These are phyloP conservation scores for Pseudogymnoascus sp. DNA, from an alignment of 2,329 filamentous ascomycete genomes.

Conservation along the genomic window DNA sequence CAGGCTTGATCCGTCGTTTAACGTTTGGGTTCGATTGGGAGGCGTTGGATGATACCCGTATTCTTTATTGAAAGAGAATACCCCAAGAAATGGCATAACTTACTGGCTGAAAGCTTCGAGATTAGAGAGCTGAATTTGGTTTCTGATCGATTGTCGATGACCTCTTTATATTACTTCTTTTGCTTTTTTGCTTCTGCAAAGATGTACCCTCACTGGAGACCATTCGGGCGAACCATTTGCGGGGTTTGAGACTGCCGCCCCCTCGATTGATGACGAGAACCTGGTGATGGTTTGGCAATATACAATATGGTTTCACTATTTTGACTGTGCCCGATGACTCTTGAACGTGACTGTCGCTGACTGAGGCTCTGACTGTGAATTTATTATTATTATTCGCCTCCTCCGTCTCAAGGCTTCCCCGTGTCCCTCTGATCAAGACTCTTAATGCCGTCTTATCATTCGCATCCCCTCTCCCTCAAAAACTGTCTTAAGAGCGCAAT, in stretches of 20 bases:
- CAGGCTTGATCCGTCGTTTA: conserved; percentile 23
- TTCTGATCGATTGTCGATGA: neutral
- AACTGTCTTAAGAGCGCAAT: neutral
- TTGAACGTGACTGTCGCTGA: neutral
- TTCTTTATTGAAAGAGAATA: conserved; percentile 27
- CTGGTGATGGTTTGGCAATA: neutral
- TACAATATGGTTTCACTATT: conserved; percentile 9
- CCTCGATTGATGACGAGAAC: neutral
- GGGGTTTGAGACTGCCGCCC: neutral
- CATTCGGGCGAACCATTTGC: neutral
- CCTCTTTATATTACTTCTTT: neutral
- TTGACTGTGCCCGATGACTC: neutral
- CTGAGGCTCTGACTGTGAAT: neutral
- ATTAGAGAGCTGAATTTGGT: neutral
- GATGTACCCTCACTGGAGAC: neutral
- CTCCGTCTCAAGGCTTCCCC: neutral
- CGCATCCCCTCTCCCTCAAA: neutral
- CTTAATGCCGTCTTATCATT: neutral
- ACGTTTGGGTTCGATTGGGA: conserved; percentile 25
- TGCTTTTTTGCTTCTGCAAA: neutral
- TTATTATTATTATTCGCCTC: neutral
- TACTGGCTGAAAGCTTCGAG: neutral
- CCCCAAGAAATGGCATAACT: conserved; percentile 16
- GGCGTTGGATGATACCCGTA: conserved; percentile 29
- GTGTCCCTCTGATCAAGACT: neutral